A percentile compares a stretch with the other conserved stretches of the same genome.
Conservation (phyloP, 257 asterid species). For the Fraxinus quadrangulata region DNA sequence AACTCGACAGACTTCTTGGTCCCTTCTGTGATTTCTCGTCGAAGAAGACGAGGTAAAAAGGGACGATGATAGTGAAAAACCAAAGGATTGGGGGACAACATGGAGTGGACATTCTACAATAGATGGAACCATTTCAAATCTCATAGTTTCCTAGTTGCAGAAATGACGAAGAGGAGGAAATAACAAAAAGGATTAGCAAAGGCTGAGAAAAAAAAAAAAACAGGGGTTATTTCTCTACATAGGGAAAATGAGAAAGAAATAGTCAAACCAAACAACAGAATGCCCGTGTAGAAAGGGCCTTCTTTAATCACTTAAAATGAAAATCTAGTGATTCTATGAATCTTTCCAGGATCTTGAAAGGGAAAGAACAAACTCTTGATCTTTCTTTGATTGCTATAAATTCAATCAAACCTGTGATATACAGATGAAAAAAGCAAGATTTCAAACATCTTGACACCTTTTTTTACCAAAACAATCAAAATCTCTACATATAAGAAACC, state of each 20-base stretch:
- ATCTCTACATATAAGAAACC: too few relatives aligned
- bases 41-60: constrained; percentile 24
- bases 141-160: constrained; percentile 28
- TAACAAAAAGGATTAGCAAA: not conserved
- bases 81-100: constrained; percentile 29
- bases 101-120: constrained; percentile 42
- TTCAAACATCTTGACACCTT: not conserved
- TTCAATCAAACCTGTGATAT: constrained; percentile 53
- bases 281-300: constrained; percentile 52
- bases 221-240: constrained; percentile 30
- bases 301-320: constrained; percentile 29
- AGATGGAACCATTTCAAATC: constrained; percentile 45
- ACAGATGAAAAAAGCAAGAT: constrained; percentile 32
- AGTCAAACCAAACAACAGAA: constrained; percentile 43
- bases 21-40: constrained; percentile 15
- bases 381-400: constrained; percentile 32
- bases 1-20: constrained; percentile 19
- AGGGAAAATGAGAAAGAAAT: constrained; percentile 23
- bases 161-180: constrained; percentile 23
- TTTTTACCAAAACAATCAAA: not conserved
- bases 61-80: constrained; percentile 27
- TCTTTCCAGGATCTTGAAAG: constrained; percentile 36
- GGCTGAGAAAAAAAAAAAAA: constrained; percentile 15
- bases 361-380: constrained; percentile 28
- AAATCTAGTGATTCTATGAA: constrained; percentile 22